Conservation (phyloP, 805 yeast genomes). For the Jamesozyma piceae region DNA sequence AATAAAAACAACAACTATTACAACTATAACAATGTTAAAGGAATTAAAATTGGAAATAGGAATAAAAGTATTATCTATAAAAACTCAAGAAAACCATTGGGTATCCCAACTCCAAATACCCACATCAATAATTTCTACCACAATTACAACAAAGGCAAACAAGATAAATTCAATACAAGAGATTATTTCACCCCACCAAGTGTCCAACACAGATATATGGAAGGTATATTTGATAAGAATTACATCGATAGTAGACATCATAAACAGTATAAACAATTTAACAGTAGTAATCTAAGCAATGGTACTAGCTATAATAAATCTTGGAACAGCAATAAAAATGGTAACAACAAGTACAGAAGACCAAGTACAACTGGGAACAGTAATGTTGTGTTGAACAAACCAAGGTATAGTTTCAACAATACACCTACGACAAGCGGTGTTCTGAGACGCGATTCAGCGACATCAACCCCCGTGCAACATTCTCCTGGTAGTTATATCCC, state of each 20-base stretch:
- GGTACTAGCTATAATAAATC: not conserved
- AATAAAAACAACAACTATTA: slow-evolving; percentile 8
- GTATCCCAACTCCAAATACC: slow-evolving; percentile 50
- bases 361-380: slow-evolving; percentile 20
- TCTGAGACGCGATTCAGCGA: slow-evolving; percentile 4
- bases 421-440: slow-evolving; percentile 5
- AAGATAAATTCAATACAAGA: slow-evolving; percentile 44
- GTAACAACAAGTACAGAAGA: slow-evolving; percentile 11
- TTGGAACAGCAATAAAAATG: slow-evolving; percentile 1
- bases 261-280: slow-evolving; percentile 22
- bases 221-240: slow-evolving; percentile 41
- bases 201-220: slow-evolving; percentile 62
- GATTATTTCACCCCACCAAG: slow-evolving; percentile 76
- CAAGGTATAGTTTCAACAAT: slow-evolving; percentile 7
- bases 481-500: slow-evolving; percentile 58
- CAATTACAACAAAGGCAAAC: slow-evolving; percentile 24
- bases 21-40: slow-evolving; percentile 12
- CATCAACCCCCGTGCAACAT: slow-evolving; percentile 4
- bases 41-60: slow-evolving; percentile 21
- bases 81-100: slow-evolving; percentile 48
- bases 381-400: slow-evolving; percentile 3
- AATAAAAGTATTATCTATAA: slow-evolving; percentile 22
- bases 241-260: not conserved
- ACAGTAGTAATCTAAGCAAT: not conserved
- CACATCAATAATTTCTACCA: slow-evolving; percentile 34